Evolutionary conservation across 108 stramenopile species (phyloP).

Genomic region (Skeletonema marinoi): DNA sequence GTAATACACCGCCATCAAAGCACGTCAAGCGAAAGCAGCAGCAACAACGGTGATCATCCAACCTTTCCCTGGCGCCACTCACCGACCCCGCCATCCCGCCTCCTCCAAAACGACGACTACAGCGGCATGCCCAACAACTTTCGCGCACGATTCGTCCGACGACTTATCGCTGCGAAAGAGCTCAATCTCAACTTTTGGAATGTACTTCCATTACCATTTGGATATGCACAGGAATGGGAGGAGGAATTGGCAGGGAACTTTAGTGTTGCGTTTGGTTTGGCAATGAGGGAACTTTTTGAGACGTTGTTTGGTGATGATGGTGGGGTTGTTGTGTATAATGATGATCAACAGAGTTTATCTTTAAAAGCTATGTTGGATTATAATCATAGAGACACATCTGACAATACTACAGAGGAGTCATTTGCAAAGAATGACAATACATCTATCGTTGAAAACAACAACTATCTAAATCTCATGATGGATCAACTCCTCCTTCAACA

Average conservation of each 20-base stretch:
- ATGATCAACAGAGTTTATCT: background rate
- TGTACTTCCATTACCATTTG: slow-evolving; percentile 8
- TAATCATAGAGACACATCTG: background rate
- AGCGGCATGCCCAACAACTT: slow-evolving; percentile 10
- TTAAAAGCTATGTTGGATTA: background rate
- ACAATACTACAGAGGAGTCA: background rate
- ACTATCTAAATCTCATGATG: slow-evolving; percentile 14
- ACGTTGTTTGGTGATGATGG: background rate
- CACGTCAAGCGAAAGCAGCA: background rate
- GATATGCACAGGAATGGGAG: slow-evolving; percentile 17
- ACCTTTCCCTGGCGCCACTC: slow-evolving; percentile 3
- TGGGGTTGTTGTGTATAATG: background rate
- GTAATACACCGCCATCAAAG: background rate
- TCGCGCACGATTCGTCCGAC: background rate
- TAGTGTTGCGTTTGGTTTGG: slow-evolving; percentile 13
- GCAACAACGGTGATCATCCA: background rate
- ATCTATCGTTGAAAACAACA: slow-evolving; percentile 8
- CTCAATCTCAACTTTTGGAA: slow-evolving; percentile 8
- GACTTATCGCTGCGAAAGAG: slow-evolving; percentile 9
- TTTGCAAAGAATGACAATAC: background rate
- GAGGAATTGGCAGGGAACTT: slow-evolving; percentile 9
- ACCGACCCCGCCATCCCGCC: background rate
- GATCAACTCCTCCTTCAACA: slow-evolving; percentile 7
- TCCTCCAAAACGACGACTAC: background rate
- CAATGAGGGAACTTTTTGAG: background rate